Base-by-base conservation (phyloP, 2,329 filamentous ascomycete species). In the Cladosporium sp. region DNA sequence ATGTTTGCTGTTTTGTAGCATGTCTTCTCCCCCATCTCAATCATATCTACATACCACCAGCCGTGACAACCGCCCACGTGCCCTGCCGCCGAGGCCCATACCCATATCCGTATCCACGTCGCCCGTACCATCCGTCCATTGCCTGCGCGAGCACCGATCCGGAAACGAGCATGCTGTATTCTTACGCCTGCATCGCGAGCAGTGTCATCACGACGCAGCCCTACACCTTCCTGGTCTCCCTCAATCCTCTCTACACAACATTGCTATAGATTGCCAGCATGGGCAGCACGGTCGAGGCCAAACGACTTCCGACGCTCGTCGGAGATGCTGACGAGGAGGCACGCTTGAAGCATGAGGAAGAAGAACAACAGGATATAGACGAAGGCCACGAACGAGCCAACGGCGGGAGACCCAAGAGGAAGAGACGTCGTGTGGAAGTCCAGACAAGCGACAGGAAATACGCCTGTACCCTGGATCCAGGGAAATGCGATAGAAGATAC, bases 401-500 rank as follows among this genome's bases (percentile, higher is more conserved):
- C 33, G 58, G 59, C 20, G 25, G 45, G 22, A 60, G 60, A 38
- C 59, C 59, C 41, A 60, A 59, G 55, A 67, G 66, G 60, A 66
- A 63, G 59, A 56, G 62, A 46, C 56, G 61, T 38, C 48, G 63
- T 15, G 27, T 38, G 22, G 22, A 27, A 27, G 58, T 63, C 55
- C 65, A 66, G 57, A 57, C 56, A 27, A 52, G 49, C 46, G 86
- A 90, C 67, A 91, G 90, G 71, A 80, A 77, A 78, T 74, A 70
- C 51, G 61, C 70, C 62, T 98, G 93, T 65, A 84, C 86, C 4
- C n/a, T n/a, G n/a, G 82, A 89, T 53, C 84, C 88, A 57, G 88
- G 86, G n/a, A n/a, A n/a, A 33, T 98, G 93, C 62, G 91, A 89
- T 35, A 98, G 96, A 76, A 94, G 86, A 66, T 98, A 98, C 68